Percentiles rank a stretch among this genome's conserved stretches.
Evolutionary conservation across 257 asterid species (phyloP).

Genomic region (Jacaranda copaia): DNA sequence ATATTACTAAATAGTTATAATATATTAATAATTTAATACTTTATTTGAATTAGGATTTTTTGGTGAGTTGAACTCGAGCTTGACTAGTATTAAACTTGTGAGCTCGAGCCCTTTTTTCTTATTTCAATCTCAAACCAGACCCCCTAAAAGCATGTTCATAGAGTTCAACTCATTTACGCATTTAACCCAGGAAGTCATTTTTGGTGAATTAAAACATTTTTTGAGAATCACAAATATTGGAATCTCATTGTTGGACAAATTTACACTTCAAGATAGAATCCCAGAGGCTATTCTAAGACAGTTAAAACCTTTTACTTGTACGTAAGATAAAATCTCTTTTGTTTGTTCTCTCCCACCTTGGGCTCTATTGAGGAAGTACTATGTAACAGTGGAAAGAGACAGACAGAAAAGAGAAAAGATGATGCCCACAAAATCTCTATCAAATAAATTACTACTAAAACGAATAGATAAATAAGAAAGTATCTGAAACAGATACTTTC

Average conservation of each 20-base stretch:
- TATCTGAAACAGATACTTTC: neutral
- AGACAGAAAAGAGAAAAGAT: constrained; percentile 27
- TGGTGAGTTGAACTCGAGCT: no score
- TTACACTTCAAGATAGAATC: constrained; percentile 18
- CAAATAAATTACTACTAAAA: neutral
- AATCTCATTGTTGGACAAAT: constrained; percentile 2
- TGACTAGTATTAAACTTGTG: no score
- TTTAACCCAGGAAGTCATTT: no score
- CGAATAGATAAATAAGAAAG: neutral
- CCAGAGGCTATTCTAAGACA: neutral
- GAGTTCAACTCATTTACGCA: no score
- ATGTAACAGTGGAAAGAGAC: constrained; percentile 51
- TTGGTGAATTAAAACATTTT: no score
- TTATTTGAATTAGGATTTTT: no score
- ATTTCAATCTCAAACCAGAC: no score
- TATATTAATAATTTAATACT: no score
- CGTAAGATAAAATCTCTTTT: constrained; percentile 10
- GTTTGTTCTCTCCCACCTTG: neutral
- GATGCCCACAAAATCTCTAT: neutral
- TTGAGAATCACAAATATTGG: constrained; percentile 8
- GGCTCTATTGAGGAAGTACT: constrained; percentile 27
- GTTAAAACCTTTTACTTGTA: constrained; percentile 19
- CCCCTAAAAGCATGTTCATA: no score
- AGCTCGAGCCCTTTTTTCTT: no score
- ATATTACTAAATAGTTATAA: no score